Conservation (phyloP, 2,329 filamentous ascomycete species). For the Ophiocordyceps australis region DNA sequence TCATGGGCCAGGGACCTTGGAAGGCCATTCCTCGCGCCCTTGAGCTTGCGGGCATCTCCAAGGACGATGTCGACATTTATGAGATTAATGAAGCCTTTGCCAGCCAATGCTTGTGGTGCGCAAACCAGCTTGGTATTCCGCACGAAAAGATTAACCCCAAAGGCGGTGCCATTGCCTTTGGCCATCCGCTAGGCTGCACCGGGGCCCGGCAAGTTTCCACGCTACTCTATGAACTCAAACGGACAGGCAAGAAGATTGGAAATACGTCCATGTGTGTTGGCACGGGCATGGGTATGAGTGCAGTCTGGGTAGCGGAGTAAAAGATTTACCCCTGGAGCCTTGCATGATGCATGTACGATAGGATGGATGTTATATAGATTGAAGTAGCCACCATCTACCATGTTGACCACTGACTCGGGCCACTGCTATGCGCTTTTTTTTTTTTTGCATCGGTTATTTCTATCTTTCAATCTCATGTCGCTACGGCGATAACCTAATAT, state of each 20-base stretch:
- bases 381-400: too few relatives aligned
- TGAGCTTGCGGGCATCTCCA: slow-evolving; percentile 67
- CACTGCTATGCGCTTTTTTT: too few relatives aligned
- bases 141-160: slow-evolving; percentile 89
- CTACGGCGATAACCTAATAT: too few relatives aligned
- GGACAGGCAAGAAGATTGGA: slow-evolving; percentile 70
- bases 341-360: slow-evolving; percentile 9
- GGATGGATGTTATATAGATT: too few relatives aligned
- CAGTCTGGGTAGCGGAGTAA: slow-evolving; percentile 89
- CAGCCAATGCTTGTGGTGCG: slow-evolving; percentile 84
- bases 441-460: too few relatives aligned
- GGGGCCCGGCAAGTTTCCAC: slow-evolving; percentile 89
- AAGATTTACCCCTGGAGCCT: slow-evolving; percentile 1
- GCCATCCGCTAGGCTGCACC: slow-evolving; percentile 87
- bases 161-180: slow-evolving; percentile 90
- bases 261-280: slow-evolving; percentile 94
- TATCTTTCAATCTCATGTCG: too few relatives aligned
- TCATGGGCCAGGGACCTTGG: slow-evolving; percentile 94
- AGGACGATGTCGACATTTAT: slow-evolving; percentile 87
- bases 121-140: slow-evolving; percentile 70
- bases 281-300: slow-evolving; percentile 95
- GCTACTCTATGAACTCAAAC: slow-evolving; percentile 72
- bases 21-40: slow-evolving; percentile 89
- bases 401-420: too few relatives aligned
- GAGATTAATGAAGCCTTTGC: slow-evolving; percentile 99